phyloP scores from a whole-genome alignment of 768 basidiomycete species.

The Psilocybe cubensis region DNA sequence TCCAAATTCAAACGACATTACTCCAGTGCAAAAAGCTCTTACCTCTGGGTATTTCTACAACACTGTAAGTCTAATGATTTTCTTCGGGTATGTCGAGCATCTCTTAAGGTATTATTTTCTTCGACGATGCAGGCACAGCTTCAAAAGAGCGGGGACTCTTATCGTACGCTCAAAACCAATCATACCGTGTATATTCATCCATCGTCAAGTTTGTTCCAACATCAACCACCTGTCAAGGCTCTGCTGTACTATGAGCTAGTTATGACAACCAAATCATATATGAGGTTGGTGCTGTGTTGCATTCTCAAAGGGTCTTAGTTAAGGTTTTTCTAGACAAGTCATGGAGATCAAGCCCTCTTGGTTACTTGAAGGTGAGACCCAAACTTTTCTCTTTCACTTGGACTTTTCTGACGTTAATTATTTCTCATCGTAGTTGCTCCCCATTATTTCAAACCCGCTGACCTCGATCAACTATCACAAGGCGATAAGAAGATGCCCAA shows the following conservation, averaged over 20 bases:
- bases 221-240: constrained; percentile 91
- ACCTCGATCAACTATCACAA: constrained; percentile 75
- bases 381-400: neutral
- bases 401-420: neutral
- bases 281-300: constrained; percentile 55
- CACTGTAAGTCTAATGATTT: constrained; percentile 56
- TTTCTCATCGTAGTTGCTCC: constrained; percentile 71
- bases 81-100: neutral
- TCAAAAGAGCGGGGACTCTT: constrained; percentile 96
- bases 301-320: neutral
- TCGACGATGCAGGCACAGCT: constrained; percentile 69
- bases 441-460: constrained; percentile 91
- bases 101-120: neutral
- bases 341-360: constrained; percentile 99
- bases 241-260: constrained; percentile 96
- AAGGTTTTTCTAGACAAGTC: constrained; percentile 62
- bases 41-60: constrained; percentile 97
- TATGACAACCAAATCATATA: constrained; percentile 96
- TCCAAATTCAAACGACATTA: constrained; percentile 92
- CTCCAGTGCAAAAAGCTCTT: constrained; percentile 92
- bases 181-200: constrained; percentile 98
- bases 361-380: constrained; percentile 80
- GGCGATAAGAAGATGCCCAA: constrained; percentile 98
- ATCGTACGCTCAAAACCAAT: constrained; percentile 93
- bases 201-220: constrained; percentile 92